Percentiles rank a stretch among this genome's conserved stretches.
phyloP scores from a whole-genome alignment of 2,329 filamentous ascomycete genomes.

The Trichoderma asperellum region DNA sequence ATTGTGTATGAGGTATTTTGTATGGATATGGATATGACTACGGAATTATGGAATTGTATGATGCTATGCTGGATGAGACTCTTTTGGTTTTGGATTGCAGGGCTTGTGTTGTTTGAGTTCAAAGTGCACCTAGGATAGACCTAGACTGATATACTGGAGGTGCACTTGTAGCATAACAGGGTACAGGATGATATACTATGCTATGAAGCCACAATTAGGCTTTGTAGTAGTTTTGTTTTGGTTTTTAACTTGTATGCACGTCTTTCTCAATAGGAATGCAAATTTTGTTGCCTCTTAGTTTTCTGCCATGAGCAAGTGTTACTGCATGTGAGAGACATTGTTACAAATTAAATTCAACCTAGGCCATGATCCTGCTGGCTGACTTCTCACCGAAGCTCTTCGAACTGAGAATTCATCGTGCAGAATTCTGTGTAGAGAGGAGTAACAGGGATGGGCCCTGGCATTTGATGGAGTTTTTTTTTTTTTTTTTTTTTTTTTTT shows the following conservation, averaged over 20 bases:
- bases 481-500: neutral
- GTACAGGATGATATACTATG: slow-evolving; percentile 3
- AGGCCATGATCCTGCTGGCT: neutral
- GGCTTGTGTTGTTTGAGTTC: neutral
- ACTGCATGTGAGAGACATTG: neutral
- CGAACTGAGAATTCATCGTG: neutral
- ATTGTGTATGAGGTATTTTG: neutral
- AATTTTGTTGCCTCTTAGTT: neutral
- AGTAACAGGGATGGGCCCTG: neutral
- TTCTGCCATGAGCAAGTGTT: neutral
- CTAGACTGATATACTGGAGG: slow-evolving; percentile 18
- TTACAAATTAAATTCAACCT: neutral
- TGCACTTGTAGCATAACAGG: slow-evolving; percentile 13
- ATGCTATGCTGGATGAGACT: neutral
- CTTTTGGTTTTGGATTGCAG: neutral
- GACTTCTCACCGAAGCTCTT: neutral
- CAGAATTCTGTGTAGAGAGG: neutral
- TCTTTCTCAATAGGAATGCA: neutral
- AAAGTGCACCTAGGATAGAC: slow-evolving; percentile 22
- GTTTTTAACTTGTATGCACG: neutral
- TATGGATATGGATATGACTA: neutral
- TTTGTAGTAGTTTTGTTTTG: neutral
- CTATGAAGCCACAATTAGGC: neutral
- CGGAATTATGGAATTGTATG: neutral
- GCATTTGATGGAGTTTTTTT: neutral